Conservation (phyloP, 2,329 filamentous ascomycete genomes). For the Arachnomyces sp. region DNA sequence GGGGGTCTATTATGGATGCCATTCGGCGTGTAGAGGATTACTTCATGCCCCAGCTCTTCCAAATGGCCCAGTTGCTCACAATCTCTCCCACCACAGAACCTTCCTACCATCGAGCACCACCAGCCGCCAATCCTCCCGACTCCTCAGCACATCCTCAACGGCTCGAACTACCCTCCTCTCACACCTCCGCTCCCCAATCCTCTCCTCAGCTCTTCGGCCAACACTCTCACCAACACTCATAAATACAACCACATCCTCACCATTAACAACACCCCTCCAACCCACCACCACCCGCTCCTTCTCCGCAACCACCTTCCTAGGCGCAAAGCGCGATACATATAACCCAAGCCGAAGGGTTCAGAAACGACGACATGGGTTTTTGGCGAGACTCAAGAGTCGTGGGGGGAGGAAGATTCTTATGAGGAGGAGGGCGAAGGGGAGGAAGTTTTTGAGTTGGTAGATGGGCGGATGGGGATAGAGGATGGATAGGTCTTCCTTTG, state of each 20-base stretch:
- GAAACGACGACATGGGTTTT: slow-evolving; percentile 55
- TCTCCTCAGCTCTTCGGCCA: slow-evolving; percentile 30
- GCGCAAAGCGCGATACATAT: slow-evolving; percentile 45
- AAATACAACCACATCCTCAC: slow-evolving; percentile 23
- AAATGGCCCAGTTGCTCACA: too few species aligned
- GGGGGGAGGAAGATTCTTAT: slow-evolving; percentile 47
- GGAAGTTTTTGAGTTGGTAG: slow-evolving; percentile 46
- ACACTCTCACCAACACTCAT: slow-evolving; percentile 16
- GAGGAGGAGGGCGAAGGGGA: slow-evolving; percentile 46
- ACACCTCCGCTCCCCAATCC: slow-evolving; percentile 22
- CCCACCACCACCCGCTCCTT: slow-evolving; percentile 25
- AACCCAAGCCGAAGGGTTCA: slow-evolving; percentile 52
- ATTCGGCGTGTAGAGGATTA: too few species aligned
- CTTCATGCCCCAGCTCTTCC: too few species aligned
- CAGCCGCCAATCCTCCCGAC: slow-evolving; percentile 17
- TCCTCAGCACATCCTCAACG: slow-evolving; percentile 17
- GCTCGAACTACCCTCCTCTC: slow-evolving; percentile 12
- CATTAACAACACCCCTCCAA: slow-evolving; percentile 24
- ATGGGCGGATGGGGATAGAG: slow-evolving; percentile 1
- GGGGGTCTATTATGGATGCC: too few species aligned
- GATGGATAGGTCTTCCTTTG: too few species aligned
- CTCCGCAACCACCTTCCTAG: slow-evolving; percentile 36
- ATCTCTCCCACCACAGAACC: too few species aligned
- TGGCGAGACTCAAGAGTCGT: slow-evolving; percentile 44
- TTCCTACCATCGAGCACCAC: too few species aligned